These are phyloP conservation scores for Pyricularia grisea DNA, from an alignment of 2,329 filamentous ascomycete genomes.

Conservation along the genomic window DNA sequence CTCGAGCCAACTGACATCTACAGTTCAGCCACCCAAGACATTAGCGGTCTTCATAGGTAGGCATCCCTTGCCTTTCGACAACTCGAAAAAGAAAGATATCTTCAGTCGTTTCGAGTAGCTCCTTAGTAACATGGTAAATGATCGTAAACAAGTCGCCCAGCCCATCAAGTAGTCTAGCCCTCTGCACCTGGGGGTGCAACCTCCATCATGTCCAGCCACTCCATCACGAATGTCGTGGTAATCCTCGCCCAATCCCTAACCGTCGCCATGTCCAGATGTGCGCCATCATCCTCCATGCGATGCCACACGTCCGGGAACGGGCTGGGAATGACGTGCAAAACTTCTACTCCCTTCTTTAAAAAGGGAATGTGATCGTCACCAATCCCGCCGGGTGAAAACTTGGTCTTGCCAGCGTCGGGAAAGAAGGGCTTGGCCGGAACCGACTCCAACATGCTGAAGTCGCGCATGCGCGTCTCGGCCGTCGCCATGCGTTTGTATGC, in stretches of 20 bases:
- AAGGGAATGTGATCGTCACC: constrained; percentile 75
- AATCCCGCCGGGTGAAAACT: constrained; percentile 36
- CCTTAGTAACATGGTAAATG: not conserved
- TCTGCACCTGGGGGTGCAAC: constrained; percentile 16
- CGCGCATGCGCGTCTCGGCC: constrained; percentile 65
- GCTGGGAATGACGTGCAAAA: constrained; percentile 67
- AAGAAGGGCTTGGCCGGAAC: constrained; percentile 14
- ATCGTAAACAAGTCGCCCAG: not conserved
- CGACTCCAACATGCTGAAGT: constrained; percentile 57
- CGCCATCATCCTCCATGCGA: constrained; percentile 58
- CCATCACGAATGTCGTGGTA: constrained; percentile 62
- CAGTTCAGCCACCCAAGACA: not conserved
- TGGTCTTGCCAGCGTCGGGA: constrained; percentile 31
- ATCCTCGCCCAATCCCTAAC: constrained; percentile 71
- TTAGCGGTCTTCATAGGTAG: not conserved
- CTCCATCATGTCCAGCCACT: constrained; percentile 65
- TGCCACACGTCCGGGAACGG: constrained; percentile 69
- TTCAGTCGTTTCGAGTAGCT: not conserved
- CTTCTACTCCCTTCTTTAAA: constrained; percentile 61
- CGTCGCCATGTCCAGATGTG: constrained; percentile 60
- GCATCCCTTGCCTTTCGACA: not conserved
- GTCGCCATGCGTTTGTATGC: constrained; percentile 70
- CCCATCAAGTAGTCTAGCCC: not conserved
- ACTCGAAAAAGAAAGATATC: not conserved
- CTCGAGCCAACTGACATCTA: not conserved